Evolutionary conservation across 73 alveolate genomes (phyloP).

Genomic region (Paramecium sonneborni): DNA sequence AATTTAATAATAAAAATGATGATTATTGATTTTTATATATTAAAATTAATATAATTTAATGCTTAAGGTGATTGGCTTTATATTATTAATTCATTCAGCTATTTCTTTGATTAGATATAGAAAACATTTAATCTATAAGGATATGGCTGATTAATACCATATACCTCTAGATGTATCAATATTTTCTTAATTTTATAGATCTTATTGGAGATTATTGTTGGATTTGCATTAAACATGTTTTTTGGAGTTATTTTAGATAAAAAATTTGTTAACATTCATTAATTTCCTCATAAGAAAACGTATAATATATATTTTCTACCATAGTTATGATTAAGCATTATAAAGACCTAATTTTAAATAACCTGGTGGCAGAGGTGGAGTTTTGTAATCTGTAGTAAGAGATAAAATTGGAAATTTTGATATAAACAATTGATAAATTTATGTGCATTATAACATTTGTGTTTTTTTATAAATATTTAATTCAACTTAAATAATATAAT

Average conservation of each 20-base stretch:
- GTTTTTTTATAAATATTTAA: neutral
- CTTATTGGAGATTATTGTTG: conserved; percentile 5
- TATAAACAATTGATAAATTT: neutral
- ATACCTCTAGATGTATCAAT: conserved; percentile 41
- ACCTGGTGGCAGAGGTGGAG: conserved; percentile 47
- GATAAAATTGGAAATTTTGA: conserved; percentile 38
- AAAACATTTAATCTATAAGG: conserved; percentile 21
- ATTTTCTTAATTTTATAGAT: neutral
- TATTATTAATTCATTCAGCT: conserved; percentile 21
- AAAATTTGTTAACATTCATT: neutral
- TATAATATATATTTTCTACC: neutral
- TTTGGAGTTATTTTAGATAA: neutral
- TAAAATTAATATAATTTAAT: neutral
- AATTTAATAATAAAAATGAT: neutral
- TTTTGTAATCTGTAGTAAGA: neutral
- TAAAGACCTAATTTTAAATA: neutral
- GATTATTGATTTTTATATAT: neutral
- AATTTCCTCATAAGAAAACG: conserved; percentile 25
- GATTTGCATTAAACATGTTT: conserved; percentile 4
- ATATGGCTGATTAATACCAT: neutral
- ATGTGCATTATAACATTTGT: neutral
- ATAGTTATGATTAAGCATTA: conserved; percentile 23
- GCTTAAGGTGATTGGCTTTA: neutral
- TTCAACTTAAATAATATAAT: conserved; percentile 28
- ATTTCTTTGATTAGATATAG: conserved; percentile 42